Conservation (phyloP, 768 basidiomycete genomes). For the Thelephora aurantiotincta region DNA sequence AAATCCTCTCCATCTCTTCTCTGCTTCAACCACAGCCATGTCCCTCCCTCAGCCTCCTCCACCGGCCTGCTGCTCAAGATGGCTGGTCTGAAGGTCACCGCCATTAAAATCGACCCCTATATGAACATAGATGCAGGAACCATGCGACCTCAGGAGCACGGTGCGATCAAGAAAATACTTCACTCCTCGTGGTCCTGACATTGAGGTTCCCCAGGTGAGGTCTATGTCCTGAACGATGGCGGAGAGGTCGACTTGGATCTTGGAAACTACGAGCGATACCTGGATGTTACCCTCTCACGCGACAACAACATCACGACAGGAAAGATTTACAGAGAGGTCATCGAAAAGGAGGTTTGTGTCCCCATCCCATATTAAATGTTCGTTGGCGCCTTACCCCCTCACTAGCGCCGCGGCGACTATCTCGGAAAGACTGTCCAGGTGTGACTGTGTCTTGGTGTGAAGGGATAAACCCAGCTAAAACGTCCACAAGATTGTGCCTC, state of each 20-base stretch:
- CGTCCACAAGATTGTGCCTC: conserved; percentile 68
- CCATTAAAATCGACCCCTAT: conserved; percentile 99
- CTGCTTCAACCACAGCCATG: conserved; percentile 3
- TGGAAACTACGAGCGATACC: conserved; percentile 96
- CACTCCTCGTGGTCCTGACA: background rate
- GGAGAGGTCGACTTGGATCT: conserved; percentile 97
- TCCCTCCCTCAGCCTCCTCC: conserved; percentile 62
- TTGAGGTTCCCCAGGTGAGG: conserved; percentile 51
- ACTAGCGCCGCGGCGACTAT: conserved; percentile 71
- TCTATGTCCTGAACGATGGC: conserved; percentile 95
- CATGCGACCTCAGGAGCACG: conserved; percentile 97
- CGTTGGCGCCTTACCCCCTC: background rate
- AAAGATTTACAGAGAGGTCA: conserved; percentile 94
- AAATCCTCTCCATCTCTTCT: conserved; percentile 11
- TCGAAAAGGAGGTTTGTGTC: conserved; percentile 79
- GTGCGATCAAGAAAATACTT: conserved; percentile 29
- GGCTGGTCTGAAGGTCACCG: conserved; percentile 89
- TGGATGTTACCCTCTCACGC: conserved; percentile 83
- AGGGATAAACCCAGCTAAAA: background rate
- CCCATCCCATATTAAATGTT: conserved; percentile 2
- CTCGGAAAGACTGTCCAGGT: conserved; percentile 96
- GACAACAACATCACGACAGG: conserved; percentile 99
- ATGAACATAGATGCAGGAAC: conserved; percentile 99
- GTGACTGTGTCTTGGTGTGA: conserved; percentile 7
- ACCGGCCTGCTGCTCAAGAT: conserved; percentile 94